A percentile compares a stretch with the other conserved stretches of the same genome.
These are phyloP conservation scores for Macrolepiota dolichaula DNA, from an alignment of 768 basidiomycete species.

Conservation along the genomic window DNA sequence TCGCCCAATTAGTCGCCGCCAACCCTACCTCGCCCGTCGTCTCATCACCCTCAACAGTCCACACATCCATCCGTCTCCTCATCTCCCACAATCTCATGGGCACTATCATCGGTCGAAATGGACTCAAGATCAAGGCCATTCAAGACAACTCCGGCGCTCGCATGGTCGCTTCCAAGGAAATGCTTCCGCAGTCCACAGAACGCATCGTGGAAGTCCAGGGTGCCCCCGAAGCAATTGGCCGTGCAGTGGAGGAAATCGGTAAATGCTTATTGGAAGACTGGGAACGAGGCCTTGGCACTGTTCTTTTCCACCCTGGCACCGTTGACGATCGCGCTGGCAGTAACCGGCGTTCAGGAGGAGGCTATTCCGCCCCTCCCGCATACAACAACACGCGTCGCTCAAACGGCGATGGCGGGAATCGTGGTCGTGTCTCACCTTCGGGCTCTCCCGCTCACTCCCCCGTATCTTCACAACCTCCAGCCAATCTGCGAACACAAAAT, in stretches of 20 bases:
- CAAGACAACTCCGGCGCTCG: conserved; percentile 94
- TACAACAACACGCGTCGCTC: conserved; percentile 46
- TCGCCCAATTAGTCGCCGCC: conserved; percentile 83
- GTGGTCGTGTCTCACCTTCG: conserved; percentile 48
- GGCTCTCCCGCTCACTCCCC: conserved; percentile 42
- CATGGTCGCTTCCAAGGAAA: conserved; percentile 99
- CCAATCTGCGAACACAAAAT: conserved; percentile 94
- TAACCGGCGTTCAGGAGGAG: conserved; percentile 47
- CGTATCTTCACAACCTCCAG: conserved; percentile 50
- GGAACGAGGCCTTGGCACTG: conserved; percentile 92
- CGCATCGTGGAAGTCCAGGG: conserved; percentile 98
- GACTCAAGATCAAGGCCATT: conserved; percentile 98
- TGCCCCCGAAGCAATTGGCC: conserved; percentile 85
- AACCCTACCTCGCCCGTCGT: conserved; percentile 69
- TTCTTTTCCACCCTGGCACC: conserved; percentile 93
- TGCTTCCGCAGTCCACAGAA: conserved; percentile 98
- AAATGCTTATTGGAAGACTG: conserved; percentile 95
- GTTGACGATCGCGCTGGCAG: conserved; percentile 62
- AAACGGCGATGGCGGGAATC: conserved; percentile 52
- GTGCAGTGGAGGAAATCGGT: conserved; percentile 93
- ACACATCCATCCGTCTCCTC: conserved; percentile 93
- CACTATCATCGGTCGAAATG: conserved; percentile 93
- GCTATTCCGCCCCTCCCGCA: conserved; percentile 28
- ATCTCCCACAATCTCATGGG: conserved; percentile 99
- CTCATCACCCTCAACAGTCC: conserved; percentile 65